Percentiles rank a stretch among this genome's conserved stretches.
Evolutionary conservation across 1,139 yeast genomes (phyloP).

Genomic region (Suhomyces wounanorum): DNA sequence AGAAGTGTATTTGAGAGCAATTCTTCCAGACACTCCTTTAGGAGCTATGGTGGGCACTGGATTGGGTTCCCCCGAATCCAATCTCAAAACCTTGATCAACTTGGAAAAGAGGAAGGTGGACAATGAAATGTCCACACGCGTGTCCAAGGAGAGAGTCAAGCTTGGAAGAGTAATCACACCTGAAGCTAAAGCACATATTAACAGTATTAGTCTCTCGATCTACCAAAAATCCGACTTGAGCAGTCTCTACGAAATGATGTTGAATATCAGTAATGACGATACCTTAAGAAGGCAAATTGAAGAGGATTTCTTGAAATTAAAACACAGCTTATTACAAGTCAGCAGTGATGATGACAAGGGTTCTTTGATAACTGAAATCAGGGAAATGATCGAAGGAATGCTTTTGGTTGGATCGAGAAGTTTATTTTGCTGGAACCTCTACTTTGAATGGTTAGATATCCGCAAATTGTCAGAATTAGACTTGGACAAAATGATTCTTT

Average conservation of each 20-base stretch:
- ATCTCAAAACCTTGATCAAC: conserved; percentile 52
- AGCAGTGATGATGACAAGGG: conserved; percentile 37
- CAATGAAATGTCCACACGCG: conserved; percentile 29
- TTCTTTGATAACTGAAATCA: conserved; percentile 42
- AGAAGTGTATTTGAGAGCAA: conserved; percentile 50
- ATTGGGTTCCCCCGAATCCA: conserved; percentile 53
- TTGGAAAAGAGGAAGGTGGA: conserved; percentile 45
- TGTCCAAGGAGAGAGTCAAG: conserved; percentile 41
- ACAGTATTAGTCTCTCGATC: conserved; percentile 51
- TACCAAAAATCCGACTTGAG: conserved; percentile 55
- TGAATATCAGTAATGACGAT: conserved; percentile 68
- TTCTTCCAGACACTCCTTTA: conserved; percentile 65
- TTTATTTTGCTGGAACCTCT: conserved; percentile 69
- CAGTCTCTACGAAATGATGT: conserved; percentile 52
- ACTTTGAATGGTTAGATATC: conserved; percentile 76
- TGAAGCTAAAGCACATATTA: conserved; percentile 36
- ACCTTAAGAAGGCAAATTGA: conserved; percentile 59
- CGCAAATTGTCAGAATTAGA: conserved; percentile 51
- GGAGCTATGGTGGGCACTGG: conserved; percentile 56
- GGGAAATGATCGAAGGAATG: conserved; percentile 69
- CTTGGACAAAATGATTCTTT: conserved; percentile 46
- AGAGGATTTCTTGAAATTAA: conserved; percentile 57
- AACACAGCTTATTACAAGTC: conserved; percentile 52
- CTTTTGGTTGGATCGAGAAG: conserved; percentile 64
- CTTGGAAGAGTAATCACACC: conserved; percentile 36